phyloP scores from a whole-genome alignment of 1,139 yeast species.

The Suhomyces atakaporum region DNA sequence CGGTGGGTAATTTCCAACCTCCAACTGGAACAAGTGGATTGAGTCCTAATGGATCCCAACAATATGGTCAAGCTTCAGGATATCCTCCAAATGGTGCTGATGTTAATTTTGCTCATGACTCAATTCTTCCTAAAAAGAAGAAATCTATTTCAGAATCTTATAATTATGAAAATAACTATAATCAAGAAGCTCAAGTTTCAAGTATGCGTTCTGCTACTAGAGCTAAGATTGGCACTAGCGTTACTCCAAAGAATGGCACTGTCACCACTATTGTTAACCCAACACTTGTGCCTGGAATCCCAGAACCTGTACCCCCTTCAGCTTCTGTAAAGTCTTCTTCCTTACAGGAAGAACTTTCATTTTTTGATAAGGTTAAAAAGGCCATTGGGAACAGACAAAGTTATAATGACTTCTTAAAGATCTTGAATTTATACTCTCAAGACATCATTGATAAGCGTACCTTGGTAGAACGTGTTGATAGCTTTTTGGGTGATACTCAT shows the following conservation, averaged over 20 bases:
- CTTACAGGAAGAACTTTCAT: constrained; percentile 78
- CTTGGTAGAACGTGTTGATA: constrained; percentile 80
- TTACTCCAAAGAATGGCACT: constrained; percentile 22
- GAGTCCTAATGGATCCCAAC: constrained; percentile 26
- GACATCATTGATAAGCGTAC: constrained; percentile 84
- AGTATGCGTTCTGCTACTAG: constrained; percentile 46
- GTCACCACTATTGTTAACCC: constrained; percentile 46
- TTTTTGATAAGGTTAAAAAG: constrained; percentile 90
- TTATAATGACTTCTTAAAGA: constrained; percentile 86
- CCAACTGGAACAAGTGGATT: constrained; percentile 50
- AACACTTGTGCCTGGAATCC: constrained; percentile 78
- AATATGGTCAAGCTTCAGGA: constrained; percentile 9
- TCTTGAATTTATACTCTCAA: constrained; percentile 83
- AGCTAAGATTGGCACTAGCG: constrained; percentile 6
- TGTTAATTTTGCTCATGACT: constrained; percentile 15
- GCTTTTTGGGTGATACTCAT: constrained; percentile 75
- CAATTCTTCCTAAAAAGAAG: constrained; percentile 24
- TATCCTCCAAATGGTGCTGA: constrained; percentile 13
- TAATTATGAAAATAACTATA: constrained; percentile 35
- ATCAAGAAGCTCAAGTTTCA: constrained; percentile 55
- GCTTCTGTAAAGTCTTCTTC: constrained; percentile 54
- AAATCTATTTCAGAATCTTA: constrained; percentile 34
- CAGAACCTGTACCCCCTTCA: constrained; percentile 80
- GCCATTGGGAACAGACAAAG: constrained; percentile 87
- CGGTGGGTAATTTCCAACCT: constrained; percentile 94